A percentile compares a stretch with the other conserved stretches of the same genome.
Conservation (phyloP, 495 filamentous ascomycete species). For the Mytilinidion resinicola region DNA sequence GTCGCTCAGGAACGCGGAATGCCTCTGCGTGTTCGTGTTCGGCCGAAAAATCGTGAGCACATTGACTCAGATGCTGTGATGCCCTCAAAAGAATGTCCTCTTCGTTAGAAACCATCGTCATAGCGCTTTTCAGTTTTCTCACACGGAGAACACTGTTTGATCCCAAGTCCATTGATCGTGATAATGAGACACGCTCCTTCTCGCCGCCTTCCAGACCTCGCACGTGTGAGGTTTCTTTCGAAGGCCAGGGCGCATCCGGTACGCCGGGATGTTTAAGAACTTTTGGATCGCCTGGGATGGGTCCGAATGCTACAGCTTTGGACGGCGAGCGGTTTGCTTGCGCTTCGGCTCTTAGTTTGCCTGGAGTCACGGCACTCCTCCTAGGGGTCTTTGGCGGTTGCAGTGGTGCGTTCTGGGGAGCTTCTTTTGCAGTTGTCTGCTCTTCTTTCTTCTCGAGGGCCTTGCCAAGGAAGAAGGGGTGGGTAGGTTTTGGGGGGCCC, state of each 20-base stretch:
- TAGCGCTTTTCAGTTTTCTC: constrained; percentile 26
- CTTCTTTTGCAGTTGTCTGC: constrained; percentile 2
- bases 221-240: constrained; percentile 30
- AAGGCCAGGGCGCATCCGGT: constrained; percentile 32
- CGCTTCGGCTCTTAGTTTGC: constrained; percentile 33
- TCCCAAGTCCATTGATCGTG: neutral
- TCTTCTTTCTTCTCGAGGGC: constrained; percentile 9
- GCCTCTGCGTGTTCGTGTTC: neutral
- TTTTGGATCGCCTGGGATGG: constrained; percentile 6
- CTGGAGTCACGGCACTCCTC: constrained; percentile 34
- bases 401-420: constrained; percentile 11
- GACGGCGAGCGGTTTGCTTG: constrained; percentile 1
- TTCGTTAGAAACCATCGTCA: constrained; percentile 10
- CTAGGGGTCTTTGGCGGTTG: constrained; percentile 19
- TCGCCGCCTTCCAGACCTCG: constrained; percentile 20
- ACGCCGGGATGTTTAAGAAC: constrained; percentile 29
- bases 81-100: constrained; percentile 19
- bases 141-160: neutral
- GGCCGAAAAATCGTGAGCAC: neutral
- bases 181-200: neutral
- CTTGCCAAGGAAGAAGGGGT: constrained; percentile 72
- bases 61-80: constrained; percentile 5
- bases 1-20: constrained; percentile 25
- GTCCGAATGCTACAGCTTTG: constrained; percentile 12
- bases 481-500: constrained; percentile 54